Base-by-base conservation (phyloP, 2,329 filamentous ascomycete species). In the Talaromyces amestolkiae region DNA sequence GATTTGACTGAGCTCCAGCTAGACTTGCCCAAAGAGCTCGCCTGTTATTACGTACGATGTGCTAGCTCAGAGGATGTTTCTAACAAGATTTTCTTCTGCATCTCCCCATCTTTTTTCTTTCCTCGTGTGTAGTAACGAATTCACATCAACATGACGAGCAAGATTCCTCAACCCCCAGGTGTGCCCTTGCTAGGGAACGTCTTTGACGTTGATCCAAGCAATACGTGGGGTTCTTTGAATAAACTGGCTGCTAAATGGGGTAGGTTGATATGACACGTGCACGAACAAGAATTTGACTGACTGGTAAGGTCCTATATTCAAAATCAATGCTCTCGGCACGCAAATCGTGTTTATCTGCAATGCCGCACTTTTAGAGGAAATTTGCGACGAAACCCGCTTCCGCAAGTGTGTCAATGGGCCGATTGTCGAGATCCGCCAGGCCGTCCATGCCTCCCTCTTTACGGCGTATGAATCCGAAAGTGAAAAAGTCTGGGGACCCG, bases 371-470 rank as follows among this genome's bases (percentile, higher is more conserved):
- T 78, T 90, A 37, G 83, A 89, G 64, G 89, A 91, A 71, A 73
- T 86, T 17, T 90, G 87, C 70, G 86, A 91, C 67, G 87, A 91
- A 75, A 86, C 81, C 65, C 82, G 87, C 19, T 91, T 91, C 73
- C 76, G 72, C 27, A 78, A 78, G 70, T 74, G 71, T 63, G 75
- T 82, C 27, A 91, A 90, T 70, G 75, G 74, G 8, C 79, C 81
- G 0, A 76, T 90, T 2, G 70, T 78, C 9, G 74, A 89, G 72
- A 82, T 92, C 56, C 80, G 89, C 69, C 82, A 86, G 66, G 85
- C 84, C 22, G 82, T 88, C 1, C 81, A 86, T 67, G 87, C 90
- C 79, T 89, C 88, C 31, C 81, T 92, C 4, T 91, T 92, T 73
- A 91, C 88, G 0, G 87, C 79, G 6, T 72, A 77, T 67, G 45